Evolutionary conservation across 768 basidiomycete species (phyloP).

Genomic region (Mycena amicta): DNA sequence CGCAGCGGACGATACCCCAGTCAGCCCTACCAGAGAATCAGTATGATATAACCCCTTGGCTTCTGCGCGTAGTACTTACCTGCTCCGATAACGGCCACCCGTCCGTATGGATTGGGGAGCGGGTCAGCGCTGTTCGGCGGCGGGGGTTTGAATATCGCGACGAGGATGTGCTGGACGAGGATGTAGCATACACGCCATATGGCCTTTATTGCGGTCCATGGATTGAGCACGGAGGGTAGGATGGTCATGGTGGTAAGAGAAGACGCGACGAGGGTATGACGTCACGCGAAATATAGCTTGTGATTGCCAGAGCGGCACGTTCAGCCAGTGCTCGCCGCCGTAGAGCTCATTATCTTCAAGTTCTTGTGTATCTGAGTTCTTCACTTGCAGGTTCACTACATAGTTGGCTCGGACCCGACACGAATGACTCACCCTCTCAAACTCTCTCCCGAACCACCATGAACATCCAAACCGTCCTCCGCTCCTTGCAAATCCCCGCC

Average conservation of each 20-base stretch:
- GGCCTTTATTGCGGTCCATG: constrained; percentile 11
- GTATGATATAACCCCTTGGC: too few species aligned
- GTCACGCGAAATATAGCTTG: background rate
- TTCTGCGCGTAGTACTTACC: constrained; percentile 24
- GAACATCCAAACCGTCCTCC: background rate
- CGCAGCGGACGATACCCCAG: constrained; percentile 55
- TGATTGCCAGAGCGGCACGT: too few species aligned
- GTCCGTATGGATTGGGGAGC: constrained; percentile 37
- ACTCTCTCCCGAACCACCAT: background rate
- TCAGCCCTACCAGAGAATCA: too few species aligned
- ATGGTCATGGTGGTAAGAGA: constrained; percentile 2
- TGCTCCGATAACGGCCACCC: constrained; percentile 53
- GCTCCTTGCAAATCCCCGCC: constrained; percentile 8
- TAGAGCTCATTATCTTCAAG: too few species aligned
- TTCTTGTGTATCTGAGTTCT: too few species aligned
- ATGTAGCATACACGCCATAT: constrained; percentile 35
- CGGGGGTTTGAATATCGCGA: constrained; percentile 44
- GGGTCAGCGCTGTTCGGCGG: constrained; percentile 27
- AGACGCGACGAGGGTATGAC: background rate
- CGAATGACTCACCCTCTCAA: background rate
- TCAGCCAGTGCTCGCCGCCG: too few species aligned
- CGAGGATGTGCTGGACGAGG: constrained; percentile 37
- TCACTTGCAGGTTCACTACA: too few species aligned
- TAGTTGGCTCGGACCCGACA: background rate
- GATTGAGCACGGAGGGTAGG: constrained; percentile 3